Percentiles rank a stretch among this genome's conserved stretches.
Conservation (phyloP, 2,329 filamentous ascomycete genomes). For the Penicillium sp. region DNA sequence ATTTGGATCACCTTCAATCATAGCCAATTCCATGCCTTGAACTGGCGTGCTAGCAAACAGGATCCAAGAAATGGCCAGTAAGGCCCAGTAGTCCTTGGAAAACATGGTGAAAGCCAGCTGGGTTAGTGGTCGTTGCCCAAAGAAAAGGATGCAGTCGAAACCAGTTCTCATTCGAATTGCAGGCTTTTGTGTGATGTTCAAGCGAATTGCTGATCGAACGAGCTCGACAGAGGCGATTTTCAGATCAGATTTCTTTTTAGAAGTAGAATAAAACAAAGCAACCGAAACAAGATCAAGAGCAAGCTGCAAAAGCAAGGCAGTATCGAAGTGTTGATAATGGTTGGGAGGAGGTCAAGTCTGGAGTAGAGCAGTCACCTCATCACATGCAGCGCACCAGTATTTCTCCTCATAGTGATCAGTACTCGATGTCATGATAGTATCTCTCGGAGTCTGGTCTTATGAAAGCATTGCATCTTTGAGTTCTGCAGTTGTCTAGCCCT, state of each 20-base stretch:
- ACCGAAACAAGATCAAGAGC: neutral
- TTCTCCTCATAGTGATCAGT: constrained; percentile 20
- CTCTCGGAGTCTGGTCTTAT: constrained; percentile 11
- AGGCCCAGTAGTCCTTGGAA: constrained; percentile 20
- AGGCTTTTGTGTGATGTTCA: neutral
- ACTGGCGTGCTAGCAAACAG: constrained; percentile 21
- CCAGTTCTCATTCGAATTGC: neutral
- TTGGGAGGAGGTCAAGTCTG: neutral
- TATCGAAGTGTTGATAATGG: neutral
- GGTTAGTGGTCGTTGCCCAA: neutral
- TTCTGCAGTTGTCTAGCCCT: constrained; percentile 7
- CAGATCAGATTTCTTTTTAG: neutral
- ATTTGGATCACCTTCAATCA: constrained; percentile 5
- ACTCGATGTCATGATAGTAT: constrained; percentile 27
- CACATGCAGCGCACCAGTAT: constrained; percentile 24
- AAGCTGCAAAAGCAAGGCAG: neutral
- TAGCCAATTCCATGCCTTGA: constrained; percentile 11
- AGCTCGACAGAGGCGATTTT: neutral
- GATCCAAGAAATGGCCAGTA: constrained; percentile 24
- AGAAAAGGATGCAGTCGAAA: neutral
- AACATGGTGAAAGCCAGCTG: constrained; percentile 24
- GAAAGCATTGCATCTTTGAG: constrained; percentile 7
- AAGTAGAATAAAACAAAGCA: neutral
- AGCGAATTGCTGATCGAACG: neutral
- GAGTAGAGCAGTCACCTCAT: constrained; percentile 9